A percentile compares a stretch with the other conserved stretches of the same genome.
Evolutionary conservation across 306 rosid genomes (phyloP).

Genomic region (Trifolium subterraneum): DNA sequence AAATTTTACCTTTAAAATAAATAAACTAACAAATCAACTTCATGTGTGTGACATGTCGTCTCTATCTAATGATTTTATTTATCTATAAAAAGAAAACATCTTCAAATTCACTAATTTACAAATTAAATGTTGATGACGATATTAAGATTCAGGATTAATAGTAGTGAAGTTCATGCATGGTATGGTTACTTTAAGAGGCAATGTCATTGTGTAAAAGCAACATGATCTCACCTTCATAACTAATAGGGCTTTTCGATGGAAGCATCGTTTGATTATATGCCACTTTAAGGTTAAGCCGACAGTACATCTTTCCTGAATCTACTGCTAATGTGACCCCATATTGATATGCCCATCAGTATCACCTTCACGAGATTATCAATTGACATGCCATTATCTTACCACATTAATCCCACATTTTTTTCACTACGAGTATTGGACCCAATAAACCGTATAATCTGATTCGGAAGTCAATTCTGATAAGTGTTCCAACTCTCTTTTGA

Average conservation of each 20-base stretch:
- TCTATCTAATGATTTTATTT: constrained; percentile 50
- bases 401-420: too few species aligned
- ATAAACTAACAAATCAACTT: background rate
- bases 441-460: too few species aligned
- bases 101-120: constrained; percentile 36
- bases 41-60: constrained; percentile 39
- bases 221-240: constrained; percentile 61
- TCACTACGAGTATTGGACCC: too few species aligned
- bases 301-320: constrained; percentile 36
- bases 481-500: too few species aligned
- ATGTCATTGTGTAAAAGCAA: constrained; percentile 60
- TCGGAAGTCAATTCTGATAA: too few species aligned
- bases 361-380: background rate
- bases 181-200: constrained; percentile 56
- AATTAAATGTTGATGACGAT: constrained; percentile 42
- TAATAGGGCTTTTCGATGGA: constrained; percentile 51
- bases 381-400: constrained; percentile 6
- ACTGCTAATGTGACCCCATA: background rate
- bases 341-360: too few species aligned
- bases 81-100: constrained; percentile 39
- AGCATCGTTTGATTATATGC: constrained; percentile 42
- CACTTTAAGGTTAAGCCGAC: constrained; percentile 48
- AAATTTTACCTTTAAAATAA: too few species aligned
- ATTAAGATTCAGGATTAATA: constrained; percentile 31
- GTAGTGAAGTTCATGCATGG: constrained; percentile 52